Percentiles rank a stretch among this genome's conserved stretches.
Evolutionary conservation across 2,329 filamentous ascomycete species (phyloP).

Genomic region (Arachnomyces sp.): DNA sequence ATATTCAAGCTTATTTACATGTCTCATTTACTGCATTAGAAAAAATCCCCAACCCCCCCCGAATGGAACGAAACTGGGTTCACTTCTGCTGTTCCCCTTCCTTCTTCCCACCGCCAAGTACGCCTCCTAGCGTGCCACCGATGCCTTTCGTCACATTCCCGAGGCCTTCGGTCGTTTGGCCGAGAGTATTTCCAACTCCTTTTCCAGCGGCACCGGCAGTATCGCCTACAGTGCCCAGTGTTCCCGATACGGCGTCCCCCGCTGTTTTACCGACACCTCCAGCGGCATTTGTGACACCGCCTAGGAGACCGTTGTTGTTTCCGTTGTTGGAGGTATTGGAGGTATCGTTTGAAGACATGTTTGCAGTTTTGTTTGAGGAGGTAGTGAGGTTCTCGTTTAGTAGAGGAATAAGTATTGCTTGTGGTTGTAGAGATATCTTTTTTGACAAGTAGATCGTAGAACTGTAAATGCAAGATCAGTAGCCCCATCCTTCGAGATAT

Average conservation of each 20-base stretch:
- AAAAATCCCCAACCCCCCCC: too few species aligned
- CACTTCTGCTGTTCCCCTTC: neutral
- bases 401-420: too few species aligned
- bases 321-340: neutral
- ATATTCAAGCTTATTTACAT: too few species aligned
- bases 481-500: too few species aligned
- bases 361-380: constrained; percentile 1
- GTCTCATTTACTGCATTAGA: too few species aligned
- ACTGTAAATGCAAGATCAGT: too few species aligned
- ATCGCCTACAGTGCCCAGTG: constrained; percentile 1
- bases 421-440: too few species aligned
- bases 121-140: constrained; percentile 1
- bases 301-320: neutral
- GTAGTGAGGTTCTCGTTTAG: neutral
- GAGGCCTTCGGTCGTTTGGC: constrained; percentile 1
- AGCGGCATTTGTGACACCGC: constrained; percentile 4
- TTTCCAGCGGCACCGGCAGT: constrained; percentile 6
- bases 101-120: neutral
- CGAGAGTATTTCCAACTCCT: constrained; percentile 5
- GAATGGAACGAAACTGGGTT: neutral
- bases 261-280: constrained; percentile 2
- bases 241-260: neutral
- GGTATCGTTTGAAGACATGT: neutral
- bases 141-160: neutral
- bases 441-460: too few species aligned